Evolutionary conservation across 345 rosid genomes (phyloP).

Genomic region (Syzygium jambos): DNA sequence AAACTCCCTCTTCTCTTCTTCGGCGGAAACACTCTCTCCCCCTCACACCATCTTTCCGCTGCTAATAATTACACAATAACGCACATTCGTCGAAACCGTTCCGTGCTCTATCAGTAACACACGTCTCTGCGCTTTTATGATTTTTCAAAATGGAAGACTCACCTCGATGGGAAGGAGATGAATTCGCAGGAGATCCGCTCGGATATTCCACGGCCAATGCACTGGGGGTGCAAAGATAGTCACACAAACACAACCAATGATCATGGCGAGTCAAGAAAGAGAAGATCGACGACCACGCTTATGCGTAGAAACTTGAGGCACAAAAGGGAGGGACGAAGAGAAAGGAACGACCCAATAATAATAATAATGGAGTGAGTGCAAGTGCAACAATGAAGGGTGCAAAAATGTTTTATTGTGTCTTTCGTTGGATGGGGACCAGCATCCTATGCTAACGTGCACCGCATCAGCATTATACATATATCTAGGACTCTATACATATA

Average conservation of each 20-base stretch:
- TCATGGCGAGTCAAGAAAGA: not conserved
- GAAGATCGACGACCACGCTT: conserved; percentile 15
- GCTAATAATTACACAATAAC: conserved; percentile 4
- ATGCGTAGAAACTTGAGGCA: not conserved
- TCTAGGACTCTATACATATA: not conserved
- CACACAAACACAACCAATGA: not conserved
- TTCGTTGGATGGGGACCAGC: conserved; percentile 14
- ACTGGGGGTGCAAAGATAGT: conserved; percentile 8
- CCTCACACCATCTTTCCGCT: conserved; percentile 31
- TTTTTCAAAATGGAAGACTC: not conserved
- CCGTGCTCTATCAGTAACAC: not conserved
- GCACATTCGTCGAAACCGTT: not conserved
- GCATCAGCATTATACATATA: conserved; percentile 26
- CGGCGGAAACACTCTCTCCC: conserved; percentile 35
- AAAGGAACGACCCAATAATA: conserved; percentile 5
- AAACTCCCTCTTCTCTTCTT: conserved; percentile 46
- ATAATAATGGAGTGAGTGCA: not conserved
- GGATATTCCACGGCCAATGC: conserved; percentile 14
- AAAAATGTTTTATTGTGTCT: conserved; percentile 1
- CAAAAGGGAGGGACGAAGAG: not conserved
- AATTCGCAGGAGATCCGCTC: not conserved
- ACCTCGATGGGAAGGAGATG: conserved; percentile 31
- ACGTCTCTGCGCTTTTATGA: not conserved
- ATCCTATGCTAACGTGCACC: conserved; percentile 82
- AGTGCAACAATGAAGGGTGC: conserved; percentile 23